A percentile compares a stretch with the other conserved stretches of the same genome.
Conservation (phyloP, 306 rosid genomes). For the Lathyrus aphaca region DNA sequence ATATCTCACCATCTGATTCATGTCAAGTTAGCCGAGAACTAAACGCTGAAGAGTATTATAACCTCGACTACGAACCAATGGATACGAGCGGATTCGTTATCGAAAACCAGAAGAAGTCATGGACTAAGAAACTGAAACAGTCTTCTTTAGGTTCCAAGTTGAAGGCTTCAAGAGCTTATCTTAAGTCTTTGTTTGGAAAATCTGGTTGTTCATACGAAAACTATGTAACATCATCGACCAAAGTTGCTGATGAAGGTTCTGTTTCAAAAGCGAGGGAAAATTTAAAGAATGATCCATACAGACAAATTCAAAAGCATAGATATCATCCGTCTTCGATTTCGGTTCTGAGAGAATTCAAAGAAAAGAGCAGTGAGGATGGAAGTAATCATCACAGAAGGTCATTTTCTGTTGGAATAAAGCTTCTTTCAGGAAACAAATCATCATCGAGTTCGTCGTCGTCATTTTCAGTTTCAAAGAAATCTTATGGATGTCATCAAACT, state of each 20-base stretch:
- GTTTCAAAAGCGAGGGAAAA: slow-evolving; percentile 61
- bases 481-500: slow-evolving; percentile 50
- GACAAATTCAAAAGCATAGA: slow-evolving; percentile 64
- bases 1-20: slow-evolving; percentile 77
- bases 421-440: slow-evolving; percentile 62
- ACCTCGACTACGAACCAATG: slow-evolving; percentile 39
- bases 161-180: slow-evolving; percentile 86
- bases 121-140: slow-evolving; percentile 79
- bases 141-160: slow-evolving; percentile 75
- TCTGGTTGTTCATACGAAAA: slow-evolving; percentile 80
- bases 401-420: slow-evolving; percentile 68
- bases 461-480: slow-evolving; percentile 56
- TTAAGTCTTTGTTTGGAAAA: slow-evolving; percentile 80
- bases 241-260: slow-evolving; percentile 72
- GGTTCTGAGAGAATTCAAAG: slow-evolving; percentile 46
- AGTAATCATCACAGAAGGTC: slow-evolving; percentile 70
- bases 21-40: slow-evolving; percentile 78
- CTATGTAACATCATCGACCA: slow-evolving; percentile 65
- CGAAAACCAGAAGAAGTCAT: slow-evolving; percentile 65
- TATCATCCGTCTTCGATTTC: slow-evolving; percentile 47
- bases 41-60: slow-evolving; percentile 64
- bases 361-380: slow-evolving; percentile 48
- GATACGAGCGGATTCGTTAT: slow-evolving; percentile 41
- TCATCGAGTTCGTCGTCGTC: slow-evolving; percentile 54
- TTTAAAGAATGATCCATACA: slow-evolving; percentile 60